Evolutionary conservation across 23 red algal genomes (phyloP).

Genomic region (Gracilariopsis chorda): DNA sequence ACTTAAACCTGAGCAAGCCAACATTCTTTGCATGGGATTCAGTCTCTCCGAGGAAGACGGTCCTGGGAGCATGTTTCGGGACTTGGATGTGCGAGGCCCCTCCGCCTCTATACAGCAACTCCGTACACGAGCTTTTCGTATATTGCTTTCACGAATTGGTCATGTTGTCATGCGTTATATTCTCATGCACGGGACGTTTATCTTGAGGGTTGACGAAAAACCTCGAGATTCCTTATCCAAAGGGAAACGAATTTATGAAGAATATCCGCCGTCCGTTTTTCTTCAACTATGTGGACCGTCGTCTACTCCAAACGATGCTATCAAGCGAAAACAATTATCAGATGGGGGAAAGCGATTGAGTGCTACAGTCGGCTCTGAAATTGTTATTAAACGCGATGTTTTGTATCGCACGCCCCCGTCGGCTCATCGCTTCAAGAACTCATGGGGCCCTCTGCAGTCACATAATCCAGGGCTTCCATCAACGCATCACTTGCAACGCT

Average conservation of each 20-base stretch:
- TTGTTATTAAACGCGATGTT: conserved; percentile 31
- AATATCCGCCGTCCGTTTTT: conserved; percentile 9
- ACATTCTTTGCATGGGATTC: conserved; percentile 54
- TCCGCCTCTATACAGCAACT: conserved; percentile 23
- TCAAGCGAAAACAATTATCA: background rate
- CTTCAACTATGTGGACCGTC: conserved; percentile 41
- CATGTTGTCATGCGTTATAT: conserved; percentile 21
- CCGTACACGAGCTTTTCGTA: background rate
- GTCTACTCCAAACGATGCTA: background rate
- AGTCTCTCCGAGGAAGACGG: conserved; percentile 26
- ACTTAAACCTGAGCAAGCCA: background rate
- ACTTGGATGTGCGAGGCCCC: conserved; percentile 42
- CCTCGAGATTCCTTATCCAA: background rate
- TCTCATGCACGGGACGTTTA: background rate
- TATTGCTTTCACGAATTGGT: conserved; percentile 29
- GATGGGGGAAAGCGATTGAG: background rate
- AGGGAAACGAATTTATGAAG: background rate
- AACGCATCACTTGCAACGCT: conserved; percentile 8
- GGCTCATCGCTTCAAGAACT: background rate
- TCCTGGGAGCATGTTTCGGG: conserved; percentile 31
- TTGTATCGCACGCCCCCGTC: conserved; percentile 1
- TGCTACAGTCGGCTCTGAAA: background rate
- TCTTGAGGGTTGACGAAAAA: conserved; percentile 1
- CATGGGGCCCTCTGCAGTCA: too few relatives aligned
- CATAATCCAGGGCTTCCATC: background rate